Evolutionary conservation across 208 protist genomes (phyloP).

Genomic region (Vickermania ingenoplastis): DNA sequence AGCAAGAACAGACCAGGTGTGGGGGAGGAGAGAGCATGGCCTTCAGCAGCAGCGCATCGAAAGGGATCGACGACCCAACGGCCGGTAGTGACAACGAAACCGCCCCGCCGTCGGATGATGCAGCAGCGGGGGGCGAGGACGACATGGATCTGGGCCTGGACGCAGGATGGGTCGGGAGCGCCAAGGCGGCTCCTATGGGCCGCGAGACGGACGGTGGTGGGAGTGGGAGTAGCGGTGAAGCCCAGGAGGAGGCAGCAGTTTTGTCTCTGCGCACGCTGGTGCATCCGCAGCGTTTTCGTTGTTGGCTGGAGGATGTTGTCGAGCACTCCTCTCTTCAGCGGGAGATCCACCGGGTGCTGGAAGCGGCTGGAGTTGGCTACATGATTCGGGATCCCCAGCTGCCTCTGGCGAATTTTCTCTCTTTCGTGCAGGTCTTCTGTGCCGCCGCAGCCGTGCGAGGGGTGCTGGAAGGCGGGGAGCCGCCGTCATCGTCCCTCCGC

Average conservation of each 20-base stretch:
- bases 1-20: neutral
- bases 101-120: neutral
- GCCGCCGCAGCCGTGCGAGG: slow-evolving; percentile 37
- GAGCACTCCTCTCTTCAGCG: slow-evolving; percentile 63
- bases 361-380: slow-evolving; percentile 56
- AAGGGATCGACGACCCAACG: neutral
- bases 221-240: slow-evolving; percentile 57
- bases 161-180: neutral
- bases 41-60: neutral
- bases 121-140: neutral
- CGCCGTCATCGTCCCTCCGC: neutral
- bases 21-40: neutral
- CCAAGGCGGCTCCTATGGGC: neutral
- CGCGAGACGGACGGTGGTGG: slow-evolving; percentile 8
- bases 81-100: neutral
- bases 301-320: slow-evolving; percentile 73
- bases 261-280: slow-evolving; percentile 38
- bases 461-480: slow-evolving; percentile 18
- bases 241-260: too few relatives aligned
- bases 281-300: slow-evolving; percentile 22
- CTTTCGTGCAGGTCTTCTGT: slow-evolving; percentile 62
- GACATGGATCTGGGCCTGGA: neutral
- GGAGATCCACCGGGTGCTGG: slow-evolving; percentile 32
- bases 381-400: slow-evolving; percentile 52
- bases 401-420: slow-evolving; percentile 63